Evolutionary conservation across 1,284 basidiomycete genomes (phyloP).

Genomic region (Trametes hirsuta): DNA sequence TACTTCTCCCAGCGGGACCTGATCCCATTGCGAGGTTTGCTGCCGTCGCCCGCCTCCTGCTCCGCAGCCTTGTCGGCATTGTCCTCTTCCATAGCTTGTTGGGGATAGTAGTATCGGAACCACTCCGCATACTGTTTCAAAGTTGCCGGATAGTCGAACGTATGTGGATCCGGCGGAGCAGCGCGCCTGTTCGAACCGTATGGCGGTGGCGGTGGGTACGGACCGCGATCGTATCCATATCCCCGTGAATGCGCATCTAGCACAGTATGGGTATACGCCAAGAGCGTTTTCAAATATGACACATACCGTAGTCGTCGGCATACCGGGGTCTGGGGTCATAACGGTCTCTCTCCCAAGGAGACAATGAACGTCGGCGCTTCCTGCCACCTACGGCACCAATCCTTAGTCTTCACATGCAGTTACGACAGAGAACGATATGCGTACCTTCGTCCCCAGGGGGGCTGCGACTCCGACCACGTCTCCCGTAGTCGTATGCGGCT

Average conservation of each 20-base stretch:
- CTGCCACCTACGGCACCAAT: constrained; percentile 51
- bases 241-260: constrained; percentile 67
- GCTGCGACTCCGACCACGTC: constrained; percentile 75
- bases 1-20: constrained; percentile 87
- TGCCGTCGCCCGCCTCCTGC: constrained; percentile 76
- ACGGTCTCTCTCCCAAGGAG: constrained; percentile 82
- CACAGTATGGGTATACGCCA: constrained; percentile 7
- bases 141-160: constrained; percentile 79
- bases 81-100: constrained; percentile 78
- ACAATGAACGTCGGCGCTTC: constrained; percentile 83
- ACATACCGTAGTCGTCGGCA: constrained; percentile 77
- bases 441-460: constrained; percentile 65
- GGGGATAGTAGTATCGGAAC: constrained; percentile 82
- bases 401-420: constrained; percentile 12
- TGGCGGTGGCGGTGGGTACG: constrained; percentile 47
- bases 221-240: constrained; percentile 61
- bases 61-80: constrained; percentile 79
- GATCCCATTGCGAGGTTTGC: constrained; percentile 80
- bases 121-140: constrained; percentile 89
- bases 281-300: background rate
- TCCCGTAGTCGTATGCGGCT: constrained; percentile 55
- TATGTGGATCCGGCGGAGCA: constrained; percentile 79
- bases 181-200: constrained; percentile 46
- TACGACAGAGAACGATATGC: constrained; percentile 27
- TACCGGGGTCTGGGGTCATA: constrained; percentile 83